Evolutionary conservation across 108 stramenopile species (phyloP).

Genomic region (Pseudonitzschia multiseries): DNA sequence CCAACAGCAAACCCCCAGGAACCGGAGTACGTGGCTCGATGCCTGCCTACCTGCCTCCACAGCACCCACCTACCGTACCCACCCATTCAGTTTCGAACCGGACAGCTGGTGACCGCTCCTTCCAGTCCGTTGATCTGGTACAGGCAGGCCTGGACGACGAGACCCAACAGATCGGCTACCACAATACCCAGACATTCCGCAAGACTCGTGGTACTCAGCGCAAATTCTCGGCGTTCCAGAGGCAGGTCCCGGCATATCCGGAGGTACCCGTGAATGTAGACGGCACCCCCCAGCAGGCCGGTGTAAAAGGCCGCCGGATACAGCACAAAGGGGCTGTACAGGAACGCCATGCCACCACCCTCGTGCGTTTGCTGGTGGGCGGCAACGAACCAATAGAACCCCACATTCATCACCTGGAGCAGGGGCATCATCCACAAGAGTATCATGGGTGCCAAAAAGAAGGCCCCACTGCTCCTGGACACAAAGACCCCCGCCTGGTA

Average conservation of each 20-base stretch:
- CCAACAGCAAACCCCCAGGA: no score
- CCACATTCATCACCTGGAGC: conserved; percentile 60
- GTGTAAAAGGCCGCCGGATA: conserved; percentile 54
- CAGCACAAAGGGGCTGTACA: conserved; percentile 23
- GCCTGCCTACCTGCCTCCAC: no score
- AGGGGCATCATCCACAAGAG: conserved; percentile 73
- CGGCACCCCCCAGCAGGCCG: conserved; percentile 76
- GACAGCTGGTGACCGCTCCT: conserved; percentile 66
- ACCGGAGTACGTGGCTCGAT: no score
- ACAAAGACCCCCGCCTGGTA: conserved; percentile 84
- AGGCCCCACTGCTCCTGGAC: conserved; percentile 60
- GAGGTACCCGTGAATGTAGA: conserved; percentile 77
- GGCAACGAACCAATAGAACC: conserved; percentile 52
- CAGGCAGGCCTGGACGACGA: conserved; percentile 77
- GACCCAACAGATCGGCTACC: conserved; percentile 60
- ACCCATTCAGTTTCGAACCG: conserved; percentile 5
- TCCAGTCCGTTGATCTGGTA: conserved; percentile 60
- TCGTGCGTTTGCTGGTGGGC: background rate
- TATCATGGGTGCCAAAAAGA: conserved; percentile 44
- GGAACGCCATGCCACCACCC: background rate
- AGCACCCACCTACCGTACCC: no score
- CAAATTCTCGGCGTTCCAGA: conserved; percentile 60
- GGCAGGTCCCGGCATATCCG: conserved; percentile 63
- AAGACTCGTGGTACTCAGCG: conserved; percentile 61
- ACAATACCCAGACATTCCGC: conserved; percentile 71